Evolutionary conservation across 192 early-diverging fungal species (phyloP).

Genomic region (Mortierella claussenii): DNA sequence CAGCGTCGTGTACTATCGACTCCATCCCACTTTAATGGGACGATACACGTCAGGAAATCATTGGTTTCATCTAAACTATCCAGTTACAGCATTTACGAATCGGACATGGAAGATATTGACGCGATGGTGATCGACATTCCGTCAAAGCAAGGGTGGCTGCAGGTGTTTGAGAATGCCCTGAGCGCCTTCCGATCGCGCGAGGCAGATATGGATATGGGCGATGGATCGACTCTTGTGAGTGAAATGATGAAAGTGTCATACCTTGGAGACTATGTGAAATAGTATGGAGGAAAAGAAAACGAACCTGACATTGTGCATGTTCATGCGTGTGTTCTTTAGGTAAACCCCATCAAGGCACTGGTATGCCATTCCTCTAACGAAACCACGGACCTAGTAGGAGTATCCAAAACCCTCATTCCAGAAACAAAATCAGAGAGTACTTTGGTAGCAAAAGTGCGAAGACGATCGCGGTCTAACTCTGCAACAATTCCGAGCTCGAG

Average conservation of each 20-base stretch:
- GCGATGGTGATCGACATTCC: slow-evolving; percentile 28
- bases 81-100: slow-evolving; percentile 26
- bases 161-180: slow-evolving; percentile 24
- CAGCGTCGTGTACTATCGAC: no score
- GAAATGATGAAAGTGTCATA: not conserved
- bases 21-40: not conserved
- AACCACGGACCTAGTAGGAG: not conserved
- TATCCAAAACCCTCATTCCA: not conserved
- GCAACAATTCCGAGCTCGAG: no score
- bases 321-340: slow-evolving; percentile 1
- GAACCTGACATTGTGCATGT: no score
- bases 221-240: not conserved
- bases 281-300: not conserved
- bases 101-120: slow-evolving; percentile 36
- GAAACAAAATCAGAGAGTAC: not conserved
- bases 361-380: not conserved
- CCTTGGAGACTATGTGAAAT: not conserved
- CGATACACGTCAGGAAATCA: not conserved
- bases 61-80: slow-evolving; percentile 8
- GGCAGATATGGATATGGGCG: not conserved
- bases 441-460: not conserved
- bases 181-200: slow-evolving; percentile 9
- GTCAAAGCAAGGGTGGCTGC: slow-evolving; percentile 20
- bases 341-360: slow-evolving; percentile 26
- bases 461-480: not conserved